Evolutionary conservation across 179 eudicot genomes (phyloP).

Genomic region (Pouteria campechiana): DNA sequence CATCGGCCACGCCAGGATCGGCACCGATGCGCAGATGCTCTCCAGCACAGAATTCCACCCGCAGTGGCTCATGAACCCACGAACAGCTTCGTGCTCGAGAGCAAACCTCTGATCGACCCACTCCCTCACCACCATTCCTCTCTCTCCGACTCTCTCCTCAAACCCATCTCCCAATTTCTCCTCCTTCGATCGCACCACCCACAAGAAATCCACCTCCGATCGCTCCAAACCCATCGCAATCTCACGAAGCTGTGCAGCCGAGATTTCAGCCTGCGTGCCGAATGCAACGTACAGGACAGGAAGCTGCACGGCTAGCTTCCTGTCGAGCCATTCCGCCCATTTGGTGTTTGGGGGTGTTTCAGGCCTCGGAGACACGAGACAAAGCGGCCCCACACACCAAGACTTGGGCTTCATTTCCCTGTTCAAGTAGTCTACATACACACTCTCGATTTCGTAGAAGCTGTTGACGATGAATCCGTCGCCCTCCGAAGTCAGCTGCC

Average conservation of each 20-base stretch:
- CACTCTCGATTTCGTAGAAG: conserved; percentile 39
- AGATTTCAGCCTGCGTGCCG: conserved; percentile 45
- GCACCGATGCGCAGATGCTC: conserved; percentile 35
- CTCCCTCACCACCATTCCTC: conserved; percentile 31
- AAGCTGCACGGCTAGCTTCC: conserved; percentile 12
- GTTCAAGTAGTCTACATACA: conserved; percentile 24
- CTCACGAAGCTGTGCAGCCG: conserved; percentile 28
- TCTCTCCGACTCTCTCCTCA: conserved; percentile 21
- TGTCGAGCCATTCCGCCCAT: conserved; percentile 41
- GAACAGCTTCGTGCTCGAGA: conserved; percentile 24
- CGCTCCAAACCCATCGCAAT: conserved; percentile 34
- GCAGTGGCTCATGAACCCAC: conserved; percentile 53
- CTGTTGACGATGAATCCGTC: conserved; percentile 36
- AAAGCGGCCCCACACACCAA: conserved; percentile 51
- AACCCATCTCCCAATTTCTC: conserved; percentile 20
- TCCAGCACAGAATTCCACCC: conserved; percentile 60
- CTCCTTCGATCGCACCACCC: conserved; percentile 34
- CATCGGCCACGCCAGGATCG: conserved; percentile 50
- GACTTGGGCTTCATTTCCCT: conserved; percentile 10
- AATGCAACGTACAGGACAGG: conserved; percentile 45
- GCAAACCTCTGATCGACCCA: conserved; percentile 51
- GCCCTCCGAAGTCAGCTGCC: conserved; percentile 14
- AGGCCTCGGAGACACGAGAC: conserved; percentile 16
- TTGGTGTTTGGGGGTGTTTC: conserved; percentile 3
- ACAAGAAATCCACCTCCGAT: conserved; percentile 31